A percentile compares a stretch with the other conserved stretches of the same genome.
Evolutionary conservation across 305 asterid species (phyloP).

Genomic region (Euphrasia arctica): DNA sequence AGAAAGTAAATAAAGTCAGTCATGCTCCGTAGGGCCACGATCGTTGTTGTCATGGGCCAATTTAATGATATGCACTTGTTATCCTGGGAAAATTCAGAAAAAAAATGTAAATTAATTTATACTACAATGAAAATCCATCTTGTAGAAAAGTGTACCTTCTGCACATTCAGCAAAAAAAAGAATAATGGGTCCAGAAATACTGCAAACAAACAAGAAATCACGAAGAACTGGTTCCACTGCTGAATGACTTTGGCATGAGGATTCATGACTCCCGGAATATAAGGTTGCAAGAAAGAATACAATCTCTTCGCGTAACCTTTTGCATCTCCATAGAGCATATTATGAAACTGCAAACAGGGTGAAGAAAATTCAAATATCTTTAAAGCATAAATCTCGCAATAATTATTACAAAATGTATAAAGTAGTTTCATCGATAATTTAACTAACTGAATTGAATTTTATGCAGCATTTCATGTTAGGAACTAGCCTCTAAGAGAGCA

Average conservation of each 20-base stretch:
- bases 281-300: slow-evolving; percentile 37
- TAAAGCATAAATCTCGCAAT: neutral
- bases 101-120: neutral
- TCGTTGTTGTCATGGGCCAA: slow-evolving; percentile 47
- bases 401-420: neutral
- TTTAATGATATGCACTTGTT: slow-evolving; percentile 53
- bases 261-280: slow-evolving; percentile 77
- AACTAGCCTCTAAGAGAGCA: too few relatives aligned
- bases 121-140: neutral
- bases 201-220: slow-evolving; percentile 59
- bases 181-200: slow-evolving; percentile 77
- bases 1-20: slow-evolving; percentile 60
- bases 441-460: too few relatives aligned
- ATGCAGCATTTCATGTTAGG: too few relatives aligned
- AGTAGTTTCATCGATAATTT: neutral
- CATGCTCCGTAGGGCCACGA: slow-evolving; percentile 57
- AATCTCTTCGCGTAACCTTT: slow-evolving; percentile 63
- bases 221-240: slow-evolving; percentile 77
- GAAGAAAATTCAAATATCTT: slow-evolving; percentile 20
- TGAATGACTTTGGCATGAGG: slow-evolving; percentile 69
- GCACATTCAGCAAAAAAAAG: slow-evolving; percentile 64
- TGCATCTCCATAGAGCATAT: slow-evolving; percentile 66
- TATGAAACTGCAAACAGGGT: slow-evolving; percentile 50
- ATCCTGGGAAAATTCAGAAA: slow-evolving; percentile 33
- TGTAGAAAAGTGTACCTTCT: slow-evolving; percentile 41